Conservation (phyloP, 371 early-diverging fungal genomes). For the Entomophthora muscae region DNA sequence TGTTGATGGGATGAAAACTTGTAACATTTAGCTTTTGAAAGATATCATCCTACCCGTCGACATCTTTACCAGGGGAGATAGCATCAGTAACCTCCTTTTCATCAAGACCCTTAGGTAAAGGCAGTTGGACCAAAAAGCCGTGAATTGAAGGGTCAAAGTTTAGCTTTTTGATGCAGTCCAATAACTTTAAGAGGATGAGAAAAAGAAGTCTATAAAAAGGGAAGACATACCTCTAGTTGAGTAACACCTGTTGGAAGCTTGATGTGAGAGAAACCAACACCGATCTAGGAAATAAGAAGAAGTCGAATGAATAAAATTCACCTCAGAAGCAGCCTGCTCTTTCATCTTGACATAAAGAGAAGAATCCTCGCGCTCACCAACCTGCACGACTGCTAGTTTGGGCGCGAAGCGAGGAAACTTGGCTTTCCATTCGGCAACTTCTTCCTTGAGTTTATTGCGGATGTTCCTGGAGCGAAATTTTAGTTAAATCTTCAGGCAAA, state of each 20-base stretch:
- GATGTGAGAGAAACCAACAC: neutral
- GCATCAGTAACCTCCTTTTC: conserved; percentile 62
- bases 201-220: neutral
- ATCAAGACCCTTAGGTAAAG: conserved; percentile 71
- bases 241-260: conserved; percentile 23
- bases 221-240: conserved; percentile 18
- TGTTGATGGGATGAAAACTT: conserved; percentile 75
- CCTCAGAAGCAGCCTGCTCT: conserved; percentile 70
- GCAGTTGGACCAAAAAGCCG: conserved; percentile 88
- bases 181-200: conserved; percentile 15
- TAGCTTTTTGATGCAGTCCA: conserved; percentile 33
- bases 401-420: conserved; percentile 49
- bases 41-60: conserved; percentile 60
- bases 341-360: conserved; percentile 83
- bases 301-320: conserved; percentile 11
- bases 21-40: neutral
- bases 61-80: conserved; percentile 74
- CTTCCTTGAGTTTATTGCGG: conserved; percentile 31
- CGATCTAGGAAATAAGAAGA: conserved; percentile 3
- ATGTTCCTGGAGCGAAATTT: conserved; percentile 27
- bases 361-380: conserved; percentile 83
- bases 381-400: conserved; percentile 72
- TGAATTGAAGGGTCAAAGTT: conserved; percentile 64
- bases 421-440: conserved; percentile 36
- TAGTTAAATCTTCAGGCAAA: too few species aligned